Percentiles rank a stretch among this genome's conserved stretches.
These are phyloP conservation scores for Beauveria pseudobassiana DNA, from an alignment of 2,329 filamentous ascomycete genomes.

Conservation along the genomic window DNA sequence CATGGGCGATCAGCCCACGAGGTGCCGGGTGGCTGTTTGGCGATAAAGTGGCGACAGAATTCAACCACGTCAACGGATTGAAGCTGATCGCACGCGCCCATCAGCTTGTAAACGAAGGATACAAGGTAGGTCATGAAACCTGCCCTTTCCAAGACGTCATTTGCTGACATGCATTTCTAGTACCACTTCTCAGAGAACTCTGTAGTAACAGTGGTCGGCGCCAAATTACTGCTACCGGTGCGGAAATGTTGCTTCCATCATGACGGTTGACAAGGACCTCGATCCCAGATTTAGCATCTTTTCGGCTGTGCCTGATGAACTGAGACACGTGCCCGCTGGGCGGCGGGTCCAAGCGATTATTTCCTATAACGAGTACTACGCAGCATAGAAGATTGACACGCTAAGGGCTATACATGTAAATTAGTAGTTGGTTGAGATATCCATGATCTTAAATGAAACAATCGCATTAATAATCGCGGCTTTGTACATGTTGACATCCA, in stretches of 20 bases:
- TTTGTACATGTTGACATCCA: neutral
- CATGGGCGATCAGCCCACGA: conserved; percentile 89
- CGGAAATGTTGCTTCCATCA: conserved; percentile 94
- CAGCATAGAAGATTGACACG: conserved; percentile 5
- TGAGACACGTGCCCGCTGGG: conserved; percentile 69
- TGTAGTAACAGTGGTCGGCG: conserved; percentile 95
- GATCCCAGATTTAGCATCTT: conserved; percentile 91
- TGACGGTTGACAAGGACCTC: conserved; percentile 79
- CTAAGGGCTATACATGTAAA: conserved; percentile 30
- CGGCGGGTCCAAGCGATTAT: conserved; percentile 60
- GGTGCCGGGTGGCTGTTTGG: conserved; percentile 98
- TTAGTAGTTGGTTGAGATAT: conserved; percentile 36
- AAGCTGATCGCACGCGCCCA: conserved; percentile 95
- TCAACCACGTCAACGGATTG: conserved; percentile 93
- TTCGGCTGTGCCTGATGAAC: conserved; percentile 78
- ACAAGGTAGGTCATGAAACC: conserved; percentile 58
- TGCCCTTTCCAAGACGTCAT: neutral
- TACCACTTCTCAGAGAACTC: conserved; percentile 95
- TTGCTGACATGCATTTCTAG: conserved; percentile 29
- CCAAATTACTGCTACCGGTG: conserved; percentile 95
- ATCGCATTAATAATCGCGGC: neutral
- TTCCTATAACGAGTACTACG: conserved; percentile 45
- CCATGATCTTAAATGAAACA: conserved; percentile 26
- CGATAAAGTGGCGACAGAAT: conserved; percentile 94
- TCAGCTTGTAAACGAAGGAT: conserved; percentile 96